phyloP scores from a whole-genome alignment of 2,329 filamentous ascomycete genomes.

The Cordyceps tenuipes region DNA sequence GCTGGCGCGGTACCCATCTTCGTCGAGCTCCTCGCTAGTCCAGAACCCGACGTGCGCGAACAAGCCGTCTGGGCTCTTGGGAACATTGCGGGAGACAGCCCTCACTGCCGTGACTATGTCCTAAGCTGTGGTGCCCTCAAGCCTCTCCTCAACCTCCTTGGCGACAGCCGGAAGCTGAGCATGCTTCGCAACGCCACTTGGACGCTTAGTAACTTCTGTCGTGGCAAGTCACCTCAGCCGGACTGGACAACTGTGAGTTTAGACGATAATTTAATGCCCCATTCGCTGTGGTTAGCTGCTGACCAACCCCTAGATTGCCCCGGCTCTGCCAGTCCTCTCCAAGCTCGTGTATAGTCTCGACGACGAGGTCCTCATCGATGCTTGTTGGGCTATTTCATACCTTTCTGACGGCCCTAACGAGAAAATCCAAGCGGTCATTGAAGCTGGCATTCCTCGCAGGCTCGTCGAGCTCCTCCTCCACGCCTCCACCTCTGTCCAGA shows the following conservation, averaged over 20 bases:
- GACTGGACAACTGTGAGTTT: constrained; percentile 86
- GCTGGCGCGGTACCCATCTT: constrained; percentile 97
- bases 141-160: constrained; percentile 80
- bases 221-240: constrained; percentile 97
- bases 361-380: constrained; percentile 96
- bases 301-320: constrained; percentile 61
- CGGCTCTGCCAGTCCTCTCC: constrained; percentile 85
- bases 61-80: constrained; percentile 98
- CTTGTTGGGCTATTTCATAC: constrained; percentile 99
- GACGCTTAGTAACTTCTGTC: constrained; percentile 99
- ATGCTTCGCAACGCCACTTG: constrained; percentile 98
- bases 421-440: constrained; percentile 98
- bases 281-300: constrained; percentile 16
- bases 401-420: constrained; percentile 97
- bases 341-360: constrained; percentile 98
- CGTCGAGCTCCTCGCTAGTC: constrained; percentile 89
- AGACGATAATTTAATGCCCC: not conserved
- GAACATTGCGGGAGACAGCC: constrained; percentile 98
- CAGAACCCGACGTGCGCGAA: constrained; percentile 94
- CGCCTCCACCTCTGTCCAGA: constrained; percentile 95
- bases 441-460: constrained; percentile 92
- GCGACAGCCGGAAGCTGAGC: constrained; percentile 96
- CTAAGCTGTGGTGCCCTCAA: constrained; percentile 84
- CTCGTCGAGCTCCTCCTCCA: constrained; percentile 97
- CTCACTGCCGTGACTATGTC: constrained; percentile 94